Percentiles rank a stretch among this genome's conserved stretches.
These are phyloP conservation scores for Paramecium pentaurelia DNA, from an alignment of 73 alveolate genomes.

Conservation along the genomic window DNA sequence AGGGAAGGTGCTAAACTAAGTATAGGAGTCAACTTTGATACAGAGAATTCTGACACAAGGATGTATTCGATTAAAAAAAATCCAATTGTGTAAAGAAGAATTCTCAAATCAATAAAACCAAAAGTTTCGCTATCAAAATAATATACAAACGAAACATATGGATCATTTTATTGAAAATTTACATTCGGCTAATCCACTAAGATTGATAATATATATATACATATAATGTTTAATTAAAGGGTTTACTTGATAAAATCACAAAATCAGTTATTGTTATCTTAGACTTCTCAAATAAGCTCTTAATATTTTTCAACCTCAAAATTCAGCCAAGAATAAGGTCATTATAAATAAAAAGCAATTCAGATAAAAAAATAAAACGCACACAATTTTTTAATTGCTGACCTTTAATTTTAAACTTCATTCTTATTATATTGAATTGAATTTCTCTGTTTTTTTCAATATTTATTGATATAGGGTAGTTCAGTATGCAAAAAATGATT, in stretches of 20 bases:
- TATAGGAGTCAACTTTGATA: not conserved
- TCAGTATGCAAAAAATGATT: not conserved
- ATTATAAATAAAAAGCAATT: not conserved
- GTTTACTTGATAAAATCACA: not conserved
- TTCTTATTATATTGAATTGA: not conserved
- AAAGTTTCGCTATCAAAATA: not conserved
- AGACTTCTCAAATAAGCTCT: not conserved
- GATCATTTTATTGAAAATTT: not conserved
- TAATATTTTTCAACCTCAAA: not conserved
- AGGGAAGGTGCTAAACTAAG: not conserved
- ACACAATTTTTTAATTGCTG: not conserved
- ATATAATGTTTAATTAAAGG: not conserved
- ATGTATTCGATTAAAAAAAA: not conserved
- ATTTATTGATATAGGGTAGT: not conserved
- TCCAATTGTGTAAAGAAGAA: not conserved
- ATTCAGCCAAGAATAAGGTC: not conserved
- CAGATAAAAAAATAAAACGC: not conserved
- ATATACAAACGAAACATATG: not conserved
- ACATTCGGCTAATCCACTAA: not conserved
- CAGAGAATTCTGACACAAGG: not conserved
- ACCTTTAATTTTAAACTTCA: not conserved
- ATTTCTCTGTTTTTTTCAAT: not conserved
- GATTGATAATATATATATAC: not conserved
- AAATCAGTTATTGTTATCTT: not conserved
- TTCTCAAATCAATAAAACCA: not conserved